A percentile compares a stretch with the other conserved stretches of the same genome.
These are phyloP conservation scores for Syzygium oleosum DNA, from an alignment of 345 rosid species.

Conservation along the genomic window DNA sequence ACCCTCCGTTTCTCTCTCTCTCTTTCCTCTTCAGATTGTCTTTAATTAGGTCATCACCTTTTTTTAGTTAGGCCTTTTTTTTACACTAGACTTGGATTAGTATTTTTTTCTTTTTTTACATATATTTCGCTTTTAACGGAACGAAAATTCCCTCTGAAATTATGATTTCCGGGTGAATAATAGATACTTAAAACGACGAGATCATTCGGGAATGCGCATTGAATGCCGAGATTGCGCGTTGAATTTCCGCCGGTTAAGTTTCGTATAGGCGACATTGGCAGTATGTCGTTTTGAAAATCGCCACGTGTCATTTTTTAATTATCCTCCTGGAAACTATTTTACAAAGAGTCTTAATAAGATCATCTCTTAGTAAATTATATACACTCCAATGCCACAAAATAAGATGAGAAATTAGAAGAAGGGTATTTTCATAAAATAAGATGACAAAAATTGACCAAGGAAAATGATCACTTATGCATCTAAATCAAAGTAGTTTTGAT, in stretches of 20 bases:
- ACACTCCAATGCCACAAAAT: not conserved
- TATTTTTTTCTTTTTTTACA: not conserved
- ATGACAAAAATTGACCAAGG: not conserved
- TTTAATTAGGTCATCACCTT: not conserved
- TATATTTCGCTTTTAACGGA: not conserved
- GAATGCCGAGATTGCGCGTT: too few species aligned
- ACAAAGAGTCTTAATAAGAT: not conserved
- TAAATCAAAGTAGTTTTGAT: not conserved
- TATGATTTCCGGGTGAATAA: not conserved
- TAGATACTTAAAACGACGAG: not conserved
- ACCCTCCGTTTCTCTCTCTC: not conserved
- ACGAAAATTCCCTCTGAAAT: not conserved
- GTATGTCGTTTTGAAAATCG: not conserved
- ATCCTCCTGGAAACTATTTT: not conserved
- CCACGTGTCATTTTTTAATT: not conserved
- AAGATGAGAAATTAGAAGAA: not conserved
- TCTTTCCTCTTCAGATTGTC: not conserved
- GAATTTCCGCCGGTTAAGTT: not conserved
- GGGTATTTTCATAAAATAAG: not conserved
- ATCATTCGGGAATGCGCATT: not conserved
- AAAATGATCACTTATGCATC: not conserved
- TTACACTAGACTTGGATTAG: not conserved
- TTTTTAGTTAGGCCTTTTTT: not conserved
- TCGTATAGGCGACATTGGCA: fast-evolving
- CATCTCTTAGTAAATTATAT: not conserved